Evolutionary conservation across 768 basidiomycete genomes (phyloP), one percentile per base, ranked within the genome.

Genomic region (Heimioporus sp.): DNA sequence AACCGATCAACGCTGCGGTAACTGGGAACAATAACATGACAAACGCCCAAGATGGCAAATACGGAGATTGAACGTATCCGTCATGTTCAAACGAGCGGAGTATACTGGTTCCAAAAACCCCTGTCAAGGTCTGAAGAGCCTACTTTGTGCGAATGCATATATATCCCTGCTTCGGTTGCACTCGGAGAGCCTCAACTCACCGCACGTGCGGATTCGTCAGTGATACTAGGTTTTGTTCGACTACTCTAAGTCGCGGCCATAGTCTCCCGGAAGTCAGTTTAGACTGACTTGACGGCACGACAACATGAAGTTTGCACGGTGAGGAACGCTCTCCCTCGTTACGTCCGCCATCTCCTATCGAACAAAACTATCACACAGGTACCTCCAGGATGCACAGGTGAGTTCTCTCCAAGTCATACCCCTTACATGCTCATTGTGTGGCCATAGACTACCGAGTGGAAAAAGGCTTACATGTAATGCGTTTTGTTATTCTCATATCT

Each of bases 361-460:
- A 15, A 21, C 3, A 30, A 0, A 36, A 42, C 35, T 28, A 28
- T 28, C 24, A 28, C 9, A 12, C 54, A 87, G 86, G 53, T 86
- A 87, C 65, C 73, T 89, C 15, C 73, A 81, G 56, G 85, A 89
- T 60, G 83, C 80, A 0, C 87, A 87, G 74, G 86, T 81, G 57
- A 38, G 65, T 16, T 54, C 21, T 32, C 36, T 20, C 28, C 19
- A 7, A 21, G 7, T 11, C n/a, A 4, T 34, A 15, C 19, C 24
- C 37, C 10, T 35, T 17, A 13, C 31, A 40, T n/a, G 28, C 31
- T 21, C 44, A 42, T 34, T 13, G 19, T 10, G 46, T 2, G 43
- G 40, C 50, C 10, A 12, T 47, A 89, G 88, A 82, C 79, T 16
- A 83, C 86, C 3, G 88, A 90, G 68, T 90, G 65, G 66, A 65